Conservation (phyloP, 768 basidiomycete genomes). For the Rhodocollybia butyracea region DNA sequence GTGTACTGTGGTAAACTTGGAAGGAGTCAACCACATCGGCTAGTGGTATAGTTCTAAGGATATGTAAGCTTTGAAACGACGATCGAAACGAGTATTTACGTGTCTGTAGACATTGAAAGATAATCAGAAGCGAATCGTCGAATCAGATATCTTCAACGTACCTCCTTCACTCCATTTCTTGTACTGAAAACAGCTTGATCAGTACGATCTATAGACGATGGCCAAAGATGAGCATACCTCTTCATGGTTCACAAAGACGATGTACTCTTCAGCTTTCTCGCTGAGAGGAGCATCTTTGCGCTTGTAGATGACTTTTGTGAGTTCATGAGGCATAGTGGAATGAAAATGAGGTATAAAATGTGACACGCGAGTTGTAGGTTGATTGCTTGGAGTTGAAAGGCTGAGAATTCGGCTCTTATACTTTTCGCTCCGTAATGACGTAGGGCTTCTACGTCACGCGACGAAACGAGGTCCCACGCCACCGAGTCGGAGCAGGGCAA, state of each 20-base stretch:
- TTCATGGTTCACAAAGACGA: conserved; percentile 59
- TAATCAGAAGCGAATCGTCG: conserved; percentile 16
- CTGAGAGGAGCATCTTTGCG: conserved; percentile 44
- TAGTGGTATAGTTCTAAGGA: conserved; percentile 60
- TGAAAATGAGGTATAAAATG: conserved; percentile 9
- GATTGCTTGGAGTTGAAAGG: conserved; percentile 6
- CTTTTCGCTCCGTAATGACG: conserved; percentile 1
- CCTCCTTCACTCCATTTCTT: conserved; percentile 82
- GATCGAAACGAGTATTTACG: conserved; percentile 41
- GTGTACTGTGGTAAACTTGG: conserved; percentile 62
- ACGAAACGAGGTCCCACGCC: too few species aligned
- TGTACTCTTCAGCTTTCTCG: conserved; percentile 71
- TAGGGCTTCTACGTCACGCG: not conserved
- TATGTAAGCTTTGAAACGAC: conserved; percentile 9
- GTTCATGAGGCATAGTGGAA: conserved; percentile 38
- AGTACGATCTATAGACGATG: conserved; percentile 9
- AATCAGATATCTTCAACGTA: conserved; percentile 29
- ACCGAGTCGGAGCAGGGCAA: too few species aligned
- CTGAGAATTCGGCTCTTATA: not conserved
- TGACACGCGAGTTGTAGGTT: not conserved
- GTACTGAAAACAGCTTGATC: conserved; percentile 40
- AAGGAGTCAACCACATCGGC: conserved; percentile 82
- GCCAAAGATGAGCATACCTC: conserved; percentile 44
- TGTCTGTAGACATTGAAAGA: conserved; percentile 44
- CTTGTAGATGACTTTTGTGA: conserved; percentile 79